Percentiles rank a stretch among this genome's conserved stretches.
These are phyloP conservation scores for Collariella sp. DNA, from an alignment of 495 filamentous ascomycete species.

Conservation along the genomic window DNA sequence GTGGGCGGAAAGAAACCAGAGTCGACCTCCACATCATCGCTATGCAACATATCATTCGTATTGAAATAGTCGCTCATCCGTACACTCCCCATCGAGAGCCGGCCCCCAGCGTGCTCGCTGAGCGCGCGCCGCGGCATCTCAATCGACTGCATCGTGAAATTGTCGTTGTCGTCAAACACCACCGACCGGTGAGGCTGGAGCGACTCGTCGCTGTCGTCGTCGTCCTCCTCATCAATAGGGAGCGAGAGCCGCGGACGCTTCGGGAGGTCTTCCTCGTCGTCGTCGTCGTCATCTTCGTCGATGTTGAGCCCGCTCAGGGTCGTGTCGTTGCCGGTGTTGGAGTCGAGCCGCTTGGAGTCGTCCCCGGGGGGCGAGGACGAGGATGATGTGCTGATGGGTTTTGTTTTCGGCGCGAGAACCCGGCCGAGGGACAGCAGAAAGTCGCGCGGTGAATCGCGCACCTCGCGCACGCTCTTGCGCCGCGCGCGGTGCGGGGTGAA, in stretches of 20 bases:
- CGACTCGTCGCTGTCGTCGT: conserved; percentile 41
- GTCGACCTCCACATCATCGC: conserved; percentile 45
- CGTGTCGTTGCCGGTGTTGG: conserved; percentile 8
- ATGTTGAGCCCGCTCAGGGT: conserved; percentile 27
- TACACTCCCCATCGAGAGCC: conserved; percentile 33
- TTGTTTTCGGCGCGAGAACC: conserved; percentile 52
- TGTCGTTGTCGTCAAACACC: conserved; percentile 54
- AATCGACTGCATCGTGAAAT: conserved; percentile 58
- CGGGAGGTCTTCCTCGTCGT: conserved; percentile 55
- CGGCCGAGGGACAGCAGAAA: conserved; percentile 57
- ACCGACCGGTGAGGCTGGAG: conserved; percentile 55
- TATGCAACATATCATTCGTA: conserved; percentile 29
- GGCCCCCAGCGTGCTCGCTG: conserved; percentile 41
- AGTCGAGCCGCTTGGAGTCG: background rate
- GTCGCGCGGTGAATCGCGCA: conserved; percentile 70
- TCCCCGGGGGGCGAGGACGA: conserved; percentile 46
- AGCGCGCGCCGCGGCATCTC: conserved; percentile 58
- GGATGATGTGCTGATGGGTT: conserved; percentile 47
- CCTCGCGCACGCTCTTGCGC: conserved; percentile 55
- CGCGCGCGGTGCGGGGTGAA: conserved; percentile 59
- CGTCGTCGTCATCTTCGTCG: conserved; percentile 41
- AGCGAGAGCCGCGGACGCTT: conserved; percentile 60
- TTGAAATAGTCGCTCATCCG: conserved; percentile 62
- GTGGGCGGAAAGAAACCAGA: conserved; percentile 35
- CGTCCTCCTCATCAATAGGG: conserved; percentile 54